Evolutionary conservation across 768 basidiomycete genomes (phyloP).

Genomic region (Pulveroboletus sp.): DNA sequence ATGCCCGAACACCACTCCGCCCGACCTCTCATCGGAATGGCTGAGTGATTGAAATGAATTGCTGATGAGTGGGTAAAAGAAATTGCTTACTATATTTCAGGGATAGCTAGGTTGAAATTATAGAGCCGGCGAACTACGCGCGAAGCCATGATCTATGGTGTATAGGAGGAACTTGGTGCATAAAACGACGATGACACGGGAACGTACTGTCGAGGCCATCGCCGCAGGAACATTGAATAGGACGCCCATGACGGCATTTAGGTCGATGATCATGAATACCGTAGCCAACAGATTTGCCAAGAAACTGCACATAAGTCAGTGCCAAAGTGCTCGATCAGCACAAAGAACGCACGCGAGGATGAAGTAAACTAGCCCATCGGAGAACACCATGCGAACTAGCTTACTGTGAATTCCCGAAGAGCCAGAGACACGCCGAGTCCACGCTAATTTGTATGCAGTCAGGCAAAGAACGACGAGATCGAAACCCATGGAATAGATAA

Average conservation of each 20-base stretch:
- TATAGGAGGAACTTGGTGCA: not conserved
- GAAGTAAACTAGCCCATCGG: conserved; percentile 71
- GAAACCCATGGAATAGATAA: conserved; percentile 75
- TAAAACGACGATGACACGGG: not conserved
- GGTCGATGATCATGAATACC: conserved; percentile 59
- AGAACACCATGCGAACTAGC: conserved; percentile 61
- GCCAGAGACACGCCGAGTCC: conserved; percentile 17
- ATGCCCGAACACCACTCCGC: conserved; percentile 14
- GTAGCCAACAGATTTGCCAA: conserved; percentile 40
- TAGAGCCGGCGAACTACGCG: conserved; percentile 57
- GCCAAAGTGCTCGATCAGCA: conserved; percentile 18
- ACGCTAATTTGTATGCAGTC: conserved; percentile 54
- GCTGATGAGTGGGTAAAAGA: not conserved
- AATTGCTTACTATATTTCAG: conserved; percentile 30
- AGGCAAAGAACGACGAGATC: conserved; percentile 58
- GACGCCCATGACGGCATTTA: conserved; percentile 64
- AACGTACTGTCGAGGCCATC: conserved; percentile 45
- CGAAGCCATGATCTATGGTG: conserved; percentile 49
- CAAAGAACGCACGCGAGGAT: conserved; percentile 54
- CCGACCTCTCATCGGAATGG: conserved; percentile 18
- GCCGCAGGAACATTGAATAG: conserved; percentile 65
- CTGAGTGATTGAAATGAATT: conserved; percentile 8
- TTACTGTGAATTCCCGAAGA: conserved; percentile 34
- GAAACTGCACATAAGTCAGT: conserved; percentile 29
- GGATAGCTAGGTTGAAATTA: conserved; percentile 35